Evolutionary conservation across 345 rosid species (phyloP), one percentile per base, ranked within the genome.

Genomic region (Pugionium dolabratum): DNA sequence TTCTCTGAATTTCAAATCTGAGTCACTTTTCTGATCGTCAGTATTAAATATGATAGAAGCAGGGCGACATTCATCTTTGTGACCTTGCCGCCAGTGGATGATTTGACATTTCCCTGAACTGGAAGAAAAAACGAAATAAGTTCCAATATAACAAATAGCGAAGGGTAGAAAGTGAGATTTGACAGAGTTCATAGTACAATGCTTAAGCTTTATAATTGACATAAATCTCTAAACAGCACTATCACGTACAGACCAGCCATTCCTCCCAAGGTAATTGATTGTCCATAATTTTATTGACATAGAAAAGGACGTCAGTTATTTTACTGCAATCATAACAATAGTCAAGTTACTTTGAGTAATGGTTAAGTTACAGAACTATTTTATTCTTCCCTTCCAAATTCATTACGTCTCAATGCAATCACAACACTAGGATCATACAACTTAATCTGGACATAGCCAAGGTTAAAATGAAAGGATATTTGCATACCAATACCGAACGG

Each of bases 31-130:
- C 66, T 75, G 76, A 67, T 83, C 79, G 51, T 69, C 76, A 48
- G 50, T 58, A 34, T 53, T 66, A 49, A 31, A 53, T 45, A 66
- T 25, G 58, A 67, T 28, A 66, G 49, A 39, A n/a, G 86, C 82
- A 68, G 86, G 88, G 54, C 35, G 78, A 64, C 98, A 93, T 61
- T 90, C 90, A 63, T 88, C 86, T 80, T 82, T 90, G 75, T 93
- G 99, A 70, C 97, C 99, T 85, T 86, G 95, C 62, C 97, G 78
- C 99, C 99, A 94, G 67, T 90, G 97, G 42, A 84, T 73, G 70
- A 90, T 80, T 80, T 94, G 99, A 78, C 99, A 94, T 77, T 84
- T 80, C 1, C 87, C 83, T 46, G 99, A 90, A 75, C 99, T 94
- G 79, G 18, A 32, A 32, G 28, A 3, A 30, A 35, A 60, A 2